Evolutionary conservation across 2,329 filamentous ascomycete species (phyloP).

Genomic region (Talaromyces sp.): DNA sequence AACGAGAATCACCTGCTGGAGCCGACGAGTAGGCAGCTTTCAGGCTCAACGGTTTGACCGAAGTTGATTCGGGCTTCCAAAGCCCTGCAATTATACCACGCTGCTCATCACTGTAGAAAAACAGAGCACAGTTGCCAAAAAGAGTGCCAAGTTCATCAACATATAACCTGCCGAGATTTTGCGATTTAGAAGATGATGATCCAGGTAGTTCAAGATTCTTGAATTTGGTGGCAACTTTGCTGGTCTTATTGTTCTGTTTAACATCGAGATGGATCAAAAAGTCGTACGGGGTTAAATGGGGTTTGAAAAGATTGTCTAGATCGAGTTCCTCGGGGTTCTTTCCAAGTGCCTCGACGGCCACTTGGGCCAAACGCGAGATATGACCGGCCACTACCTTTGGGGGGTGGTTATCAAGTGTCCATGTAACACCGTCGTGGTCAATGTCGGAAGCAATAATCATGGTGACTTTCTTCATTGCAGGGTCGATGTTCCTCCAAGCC

Average conservation of each 20-base stretch:
- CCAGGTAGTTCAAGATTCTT: conserved; percentile 56
- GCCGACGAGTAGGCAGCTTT: conserved; percentile 35
- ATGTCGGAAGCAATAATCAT: conserved; percentile 77
- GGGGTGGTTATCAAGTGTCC: conserved; percentile 66
- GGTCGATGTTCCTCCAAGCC: conserved; percentile 83
- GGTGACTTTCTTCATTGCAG: conserved; percentile 76
- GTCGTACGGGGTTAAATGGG: conserved; percentile 73
- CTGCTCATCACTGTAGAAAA: conserved; percentile 66
- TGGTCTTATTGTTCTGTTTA: conserved; percentile 41
- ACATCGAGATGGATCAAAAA: conserved; percentile 71
- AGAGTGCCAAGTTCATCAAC: conserved; percentile 61
- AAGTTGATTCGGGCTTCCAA: conserved; percentile 54
- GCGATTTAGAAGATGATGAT: conserved; percentile 49
- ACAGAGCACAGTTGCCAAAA: conserved; percentile 68
- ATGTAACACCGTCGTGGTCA: conserved; percentile 73
- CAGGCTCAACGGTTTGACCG: conserved; percentile 29
- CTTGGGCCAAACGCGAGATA: conserved; percentile 75
- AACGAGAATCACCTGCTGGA: conserved; percentile 14
- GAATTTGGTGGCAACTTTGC: conserved; percentile 48
- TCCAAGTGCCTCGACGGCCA: conserved; percentile 62
- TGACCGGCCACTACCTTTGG: conserved; percentile 78
- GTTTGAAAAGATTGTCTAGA: conserved; percentile 58
- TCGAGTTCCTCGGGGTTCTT: conserved; percentile 26
- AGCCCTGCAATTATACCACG: conserved; percentile 59
- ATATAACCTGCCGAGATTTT: conserved; percentile 60